A percentile compares a stretch with the other conserved stretches of the same genome.
Evolutionary conservation across 148 eudicot species (phyloP).

Genomic region (Cornus controversa): DNA sequence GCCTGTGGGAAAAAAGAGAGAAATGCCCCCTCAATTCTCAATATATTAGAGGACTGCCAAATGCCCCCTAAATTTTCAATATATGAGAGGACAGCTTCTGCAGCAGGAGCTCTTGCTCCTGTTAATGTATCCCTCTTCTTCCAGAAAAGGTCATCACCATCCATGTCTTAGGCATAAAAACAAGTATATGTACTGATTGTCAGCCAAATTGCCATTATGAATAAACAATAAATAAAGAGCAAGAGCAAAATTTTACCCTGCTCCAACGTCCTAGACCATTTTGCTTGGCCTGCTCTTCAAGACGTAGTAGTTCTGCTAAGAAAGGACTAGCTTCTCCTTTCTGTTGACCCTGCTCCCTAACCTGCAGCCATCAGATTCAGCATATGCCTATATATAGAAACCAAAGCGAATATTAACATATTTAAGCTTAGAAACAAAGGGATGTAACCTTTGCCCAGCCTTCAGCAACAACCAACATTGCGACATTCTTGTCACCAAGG

Average conservation of each 20-base stretch:
- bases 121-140: neutral
- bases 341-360: slow-evolving; percentile 75
- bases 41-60: neutral
- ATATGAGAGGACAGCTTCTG: neutral
- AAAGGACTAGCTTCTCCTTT: slow-evolving; percentile 69
- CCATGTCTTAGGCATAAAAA: no score
- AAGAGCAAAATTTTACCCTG: slow-evolving; percentile 46
- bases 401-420: neutral
- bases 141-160: neutral
- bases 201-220: neutral
- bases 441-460: slow-evolving; percentile 95
- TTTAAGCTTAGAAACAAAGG: neutral
- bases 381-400: neutral
- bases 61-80: neutral
- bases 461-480: slow-evolving; percentile 63
- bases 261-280: slow-evolving; percentile 90
- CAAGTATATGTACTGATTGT: neutral
- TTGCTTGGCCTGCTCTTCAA: slow-evolving; percentile 82
- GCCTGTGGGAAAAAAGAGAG: neutral
- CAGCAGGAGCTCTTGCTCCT: neutral
- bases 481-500: slow-evolving; percentile 57
- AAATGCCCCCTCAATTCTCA: neutral
- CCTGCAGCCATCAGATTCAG: slow-evolving; percentile 42
- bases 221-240: neutral
- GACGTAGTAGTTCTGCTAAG: slow-evolving; percentile 47